A percentile compares a stretch with the other conserved stretches of the same genome.
These are phyloP conservation scores for Biscutella laevigata DNA, from an alignment of 441 rosid species.

Conservation along the genomic window DNA sequence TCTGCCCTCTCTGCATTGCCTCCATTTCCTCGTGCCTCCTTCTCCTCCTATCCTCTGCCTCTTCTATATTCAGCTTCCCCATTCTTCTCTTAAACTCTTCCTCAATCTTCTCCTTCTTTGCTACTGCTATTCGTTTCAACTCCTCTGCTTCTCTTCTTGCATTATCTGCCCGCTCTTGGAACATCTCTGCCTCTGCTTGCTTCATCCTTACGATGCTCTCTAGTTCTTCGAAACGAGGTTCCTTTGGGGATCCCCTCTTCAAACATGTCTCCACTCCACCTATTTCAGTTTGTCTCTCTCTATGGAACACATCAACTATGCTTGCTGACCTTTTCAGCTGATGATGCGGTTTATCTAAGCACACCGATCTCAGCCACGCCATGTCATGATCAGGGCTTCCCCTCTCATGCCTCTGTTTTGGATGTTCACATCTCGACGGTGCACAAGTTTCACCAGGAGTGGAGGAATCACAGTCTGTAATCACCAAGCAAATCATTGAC, in stretches of 20 bases:
- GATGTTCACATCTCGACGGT: constrained; percentile 39
- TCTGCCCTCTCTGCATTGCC: constrained; percentile 53
- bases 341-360: constrained; percentile 49
- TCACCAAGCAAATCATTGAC: constrained; percentile 10
- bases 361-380: constrained; percentile 49
- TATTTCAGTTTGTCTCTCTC: constrained; percentile 42
- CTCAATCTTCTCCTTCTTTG: constrained; percentile 68
- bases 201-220: constrained; percentile 85
- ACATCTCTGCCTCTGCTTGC: constrained; percentile 88
- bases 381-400: constrained; percentile 53
- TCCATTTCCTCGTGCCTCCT: constrained; percentile 27
- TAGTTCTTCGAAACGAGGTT: constrained; percentile 68
- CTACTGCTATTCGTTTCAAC: constrained; percentile 65
- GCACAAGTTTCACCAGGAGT: constrained; percentile 29
- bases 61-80: constrained; percentile 51
- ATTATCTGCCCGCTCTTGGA: constrained; percentile 76
- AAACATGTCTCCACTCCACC: constrained; percentile 34
- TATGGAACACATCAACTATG: constrained; percentile 38
- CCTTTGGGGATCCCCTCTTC: constrained; percentile 41
- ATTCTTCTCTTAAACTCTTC: constrained; percentile 59
- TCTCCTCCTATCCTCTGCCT: constrained; percentile 58
- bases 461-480: constrained; percentile 66
- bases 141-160: constrained; percentile 89
- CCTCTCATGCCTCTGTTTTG: constrained; percentile 37
- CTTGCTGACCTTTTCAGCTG: constrained; percentile 50